Conservation (phyloP, 2,329 filamentous ascomycete genomes). For the Cordyceps fumosorosea region DNA sequence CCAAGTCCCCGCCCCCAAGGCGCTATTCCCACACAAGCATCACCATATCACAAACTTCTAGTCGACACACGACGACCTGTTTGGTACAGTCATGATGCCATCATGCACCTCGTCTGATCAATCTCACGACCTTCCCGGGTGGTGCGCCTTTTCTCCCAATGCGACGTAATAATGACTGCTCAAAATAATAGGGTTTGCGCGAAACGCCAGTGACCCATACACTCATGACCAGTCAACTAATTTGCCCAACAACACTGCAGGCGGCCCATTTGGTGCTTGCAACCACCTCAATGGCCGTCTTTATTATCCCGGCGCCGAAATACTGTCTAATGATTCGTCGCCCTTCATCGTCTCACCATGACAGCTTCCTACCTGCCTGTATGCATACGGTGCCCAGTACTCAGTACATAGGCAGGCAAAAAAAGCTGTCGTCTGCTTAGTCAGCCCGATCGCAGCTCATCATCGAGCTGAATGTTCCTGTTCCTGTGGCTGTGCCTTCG, state of each 20-base stretch:
- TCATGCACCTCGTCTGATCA: neutral
- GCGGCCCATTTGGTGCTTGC: neutral
- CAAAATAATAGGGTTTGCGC: conserved; percentile 10
- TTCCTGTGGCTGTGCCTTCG: neutral
- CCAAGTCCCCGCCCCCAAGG: neutral
- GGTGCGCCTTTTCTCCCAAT: neutral
- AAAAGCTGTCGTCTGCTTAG: no score
- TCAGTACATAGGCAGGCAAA: no score
- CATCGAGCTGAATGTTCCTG: neutral
- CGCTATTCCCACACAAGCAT: neutral
- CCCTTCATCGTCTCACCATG: neutral
- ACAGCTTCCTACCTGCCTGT: neutral
- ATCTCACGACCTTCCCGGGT: neutral
- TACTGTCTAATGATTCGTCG: neutral
- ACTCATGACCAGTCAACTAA: neutral
- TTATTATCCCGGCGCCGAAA: neutral
- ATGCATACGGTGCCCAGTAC: no score
- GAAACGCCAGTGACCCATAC: conserved; percentile 8
- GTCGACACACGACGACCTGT: neutral
- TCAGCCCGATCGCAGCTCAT: neutral
- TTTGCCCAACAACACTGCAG: neutral
- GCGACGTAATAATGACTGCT: neutral
- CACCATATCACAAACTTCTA: neutral
- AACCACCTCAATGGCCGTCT: neutral
- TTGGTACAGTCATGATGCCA: conserved; percentile 6